Conservation (phyloP, 1,139 yeast genomes). For the Dujonia santamariae region DNA sequence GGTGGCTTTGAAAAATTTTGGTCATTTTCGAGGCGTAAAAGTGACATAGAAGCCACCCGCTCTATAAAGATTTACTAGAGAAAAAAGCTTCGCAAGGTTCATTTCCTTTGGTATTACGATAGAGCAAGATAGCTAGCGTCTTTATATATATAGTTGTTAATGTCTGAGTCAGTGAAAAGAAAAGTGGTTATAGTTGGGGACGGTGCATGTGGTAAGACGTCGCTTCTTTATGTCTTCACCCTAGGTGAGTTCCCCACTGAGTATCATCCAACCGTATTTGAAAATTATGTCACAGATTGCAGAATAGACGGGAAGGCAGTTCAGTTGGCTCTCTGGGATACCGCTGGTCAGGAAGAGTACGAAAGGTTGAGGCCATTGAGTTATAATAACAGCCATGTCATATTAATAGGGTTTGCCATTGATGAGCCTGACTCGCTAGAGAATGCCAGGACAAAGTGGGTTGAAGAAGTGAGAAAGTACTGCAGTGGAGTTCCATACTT, state of each 20-base stretch:
- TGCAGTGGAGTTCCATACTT: slow-evolving; percentile 67
- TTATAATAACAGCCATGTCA: slow-evolving; percentile 72
- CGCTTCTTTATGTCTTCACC: slow-evolving; percentile 85
- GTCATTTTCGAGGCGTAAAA: too few relatives aligned
- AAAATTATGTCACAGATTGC: slow-evolving; percentile 90
- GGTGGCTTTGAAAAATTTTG: too few relatives aligned
- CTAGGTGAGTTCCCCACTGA: slow-evolving; percentile 82
- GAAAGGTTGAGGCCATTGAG: slow-evolving; percentile 80
- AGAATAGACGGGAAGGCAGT: slow-evolving; percentile 91
- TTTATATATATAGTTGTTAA: too few relatives aligned
- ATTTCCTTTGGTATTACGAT: too few relatives aligned
- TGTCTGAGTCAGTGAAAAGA: slow-evolving; percentile 43
- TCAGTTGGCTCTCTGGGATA: slow-evolving; percentile 90
- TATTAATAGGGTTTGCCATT: slow-evolving; percentile 68
- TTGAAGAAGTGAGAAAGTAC: slow-evolving; percentile 62
- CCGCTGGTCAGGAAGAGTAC: slow-evolving; percentile 95
- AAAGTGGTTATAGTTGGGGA: slow-evolving; percentile 92
- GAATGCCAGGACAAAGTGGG: slow-evolving; percentile 72
- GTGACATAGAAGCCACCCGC: too few relatives aligned
- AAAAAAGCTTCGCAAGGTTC: too few relatives aligned
- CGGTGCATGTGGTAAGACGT: slow-evolving; percentile 95
- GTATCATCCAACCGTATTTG: slow-evolving; percentile 93
- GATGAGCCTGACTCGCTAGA: slow-evolving; percentile 68
- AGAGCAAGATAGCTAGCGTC: too few relatives aligned
- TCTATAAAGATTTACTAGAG: too few relatives aligned